Percentiles rank a stretch among this genome's conserved stretches.
Evolutionary conservation across 805 yeast genomes (phyloP).

Genomic region (Starmerella apicola): DNA sequence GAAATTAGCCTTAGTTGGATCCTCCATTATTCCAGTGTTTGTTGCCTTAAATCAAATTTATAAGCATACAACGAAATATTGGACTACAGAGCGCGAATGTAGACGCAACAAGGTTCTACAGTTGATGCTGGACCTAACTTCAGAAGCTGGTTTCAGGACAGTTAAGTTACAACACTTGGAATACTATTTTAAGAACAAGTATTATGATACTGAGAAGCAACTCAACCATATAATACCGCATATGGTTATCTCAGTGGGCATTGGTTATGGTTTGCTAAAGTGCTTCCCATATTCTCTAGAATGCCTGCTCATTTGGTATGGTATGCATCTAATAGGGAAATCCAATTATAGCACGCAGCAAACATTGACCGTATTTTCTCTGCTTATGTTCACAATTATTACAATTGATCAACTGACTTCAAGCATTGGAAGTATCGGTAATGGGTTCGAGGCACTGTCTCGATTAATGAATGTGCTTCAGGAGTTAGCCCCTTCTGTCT

Average conservation of each 20-base stretch:
- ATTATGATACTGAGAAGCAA: constrained; percentile 18
- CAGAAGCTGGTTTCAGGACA: constrained; percentile 42
- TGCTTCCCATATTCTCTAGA: constrained; percentile 50
- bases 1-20: constrained; percentile 74
- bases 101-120: constrained; percentile 10
- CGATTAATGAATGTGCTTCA: constrained; percentile 13
- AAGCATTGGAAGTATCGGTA: constrained; percentile 64
- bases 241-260: constrained; percentile 52
- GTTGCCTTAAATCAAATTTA: constrained; percentile 39
- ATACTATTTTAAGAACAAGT: constrained; percentile 31
- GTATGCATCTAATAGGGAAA: constrained; percentile 53
- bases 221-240: constrained; percentile 33
- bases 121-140: constrained; percentile 38
- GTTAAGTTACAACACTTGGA: constrained; percentile 47
- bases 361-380: constrained; percentile 55
- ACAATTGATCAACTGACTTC: constrained; percentile 47
- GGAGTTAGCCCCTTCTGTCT: not conserved
- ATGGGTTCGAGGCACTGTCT: constrained; percentile 43
- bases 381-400: constrained; percentile 61
- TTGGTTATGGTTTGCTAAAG: constrained; percentile 50
- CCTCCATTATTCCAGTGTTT: constrained; percentile 61
- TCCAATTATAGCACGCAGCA: constrained; percentile 44
- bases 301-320: constrained; percentile 65
- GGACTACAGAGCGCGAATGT: constrained; percentile 15
- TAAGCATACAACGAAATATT: constrained; percentile 29